Conservation (phyloP, 1,139 yeast species). For the Arxiozyma slooffiae region DNA sequence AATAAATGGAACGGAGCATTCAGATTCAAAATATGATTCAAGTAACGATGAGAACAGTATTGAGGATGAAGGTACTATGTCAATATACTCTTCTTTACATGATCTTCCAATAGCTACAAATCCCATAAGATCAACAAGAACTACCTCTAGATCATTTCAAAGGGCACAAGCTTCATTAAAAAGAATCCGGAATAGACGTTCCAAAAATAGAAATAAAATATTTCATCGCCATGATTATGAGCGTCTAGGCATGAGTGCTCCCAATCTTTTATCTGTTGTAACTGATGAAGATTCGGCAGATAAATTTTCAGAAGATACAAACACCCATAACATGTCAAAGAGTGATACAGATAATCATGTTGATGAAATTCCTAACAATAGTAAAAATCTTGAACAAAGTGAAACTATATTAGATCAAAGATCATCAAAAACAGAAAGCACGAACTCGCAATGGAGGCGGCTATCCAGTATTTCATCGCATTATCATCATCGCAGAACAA, state of each 20-base stretch:
- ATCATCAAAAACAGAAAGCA: background rate
- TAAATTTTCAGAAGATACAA: background rate
- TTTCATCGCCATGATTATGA: constrained; percentile 15
- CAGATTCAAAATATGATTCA: background rate
- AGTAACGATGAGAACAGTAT: constrained; percentile 15
- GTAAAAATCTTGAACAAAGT: background rate
- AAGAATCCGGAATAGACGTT: constrained; percentile 50
- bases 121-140: constrained; percentile 30
- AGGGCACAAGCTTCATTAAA: constrained; percentile 59
- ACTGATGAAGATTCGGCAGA: constrained; percentile 17
- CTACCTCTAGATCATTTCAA: constrained; percentile 42
- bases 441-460: constrained; percentile 14
- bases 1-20: background rate
- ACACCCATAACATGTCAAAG: background rate
- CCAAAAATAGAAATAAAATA: constrained; percentile 35
- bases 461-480: constrained; percentile 12
- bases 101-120: constrained; percentile 26
- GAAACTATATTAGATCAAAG: background rate
- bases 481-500: constrained; percentile 5
- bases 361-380: background rate
- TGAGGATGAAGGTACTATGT: constrained; percentile 38
- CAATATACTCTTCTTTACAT: constrained; percentile 34
- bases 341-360: background rate
- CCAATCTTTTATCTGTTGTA: constrained; percentile 26
- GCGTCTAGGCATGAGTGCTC: constrained; percentile 24